Conservation (phyloP, 495 filamentous ascomycete genomes). For the Chlorociboria aeruginascens region DNA sequence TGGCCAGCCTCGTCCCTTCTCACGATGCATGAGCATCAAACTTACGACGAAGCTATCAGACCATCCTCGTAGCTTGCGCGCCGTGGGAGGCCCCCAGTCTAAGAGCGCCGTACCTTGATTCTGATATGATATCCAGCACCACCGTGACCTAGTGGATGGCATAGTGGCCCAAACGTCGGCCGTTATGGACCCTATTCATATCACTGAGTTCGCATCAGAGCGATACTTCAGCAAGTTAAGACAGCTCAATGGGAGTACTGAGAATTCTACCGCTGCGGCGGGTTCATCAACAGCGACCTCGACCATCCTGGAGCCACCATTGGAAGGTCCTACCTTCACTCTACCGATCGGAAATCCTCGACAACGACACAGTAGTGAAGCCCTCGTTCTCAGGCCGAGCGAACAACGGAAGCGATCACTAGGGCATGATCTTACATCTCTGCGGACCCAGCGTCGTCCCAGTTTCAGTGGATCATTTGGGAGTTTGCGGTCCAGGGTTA, state of each 20-base stretch:
- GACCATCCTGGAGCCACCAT: constrained; percentile 1
- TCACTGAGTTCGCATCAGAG: constrained; percentile 45
- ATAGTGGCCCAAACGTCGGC: constrained; percentile 19
- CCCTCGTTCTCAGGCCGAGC: constrained; percentile 6
- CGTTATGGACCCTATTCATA: constrained; percentile 40
- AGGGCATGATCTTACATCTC: constrained; percentile 16
- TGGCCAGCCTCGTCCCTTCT: constrained; percentile 6
- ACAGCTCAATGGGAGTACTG: constrained; percentile 13
- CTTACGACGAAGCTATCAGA: constrained; percentile 21
- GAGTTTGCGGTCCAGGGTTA: constrained; percentile 17
- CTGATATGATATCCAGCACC: constrained; percentile 17
- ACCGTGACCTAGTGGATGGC: constrained; percentile 17
- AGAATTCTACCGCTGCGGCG: constrained; percentile 5
- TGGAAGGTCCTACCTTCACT: constrained; percentile 13
- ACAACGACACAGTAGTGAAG: constrained; percentile 8
- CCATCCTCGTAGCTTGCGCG: constrained; percentile 20
- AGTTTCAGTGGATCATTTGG: constrained; percentile 18
- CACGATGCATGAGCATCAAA: constrained; percentile 36
- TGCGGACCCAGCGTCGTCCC: constrained; percentile 18
- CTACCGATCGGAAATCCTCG: constrained; percentile 16
- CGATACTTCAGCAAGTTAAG: constrained; percentile 40
- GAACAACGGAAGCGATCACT: constrained; percentile 20
- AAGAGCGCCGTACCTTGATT: constrained; percentile 9
- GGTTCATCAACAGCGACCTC: background rate
- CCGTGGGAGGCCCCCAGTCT: constrained; percentile 24